phyloP scores from a whole-genome alignment of 1,284 basidiomycete genomes.

The Coniophora puteana region DNA sequence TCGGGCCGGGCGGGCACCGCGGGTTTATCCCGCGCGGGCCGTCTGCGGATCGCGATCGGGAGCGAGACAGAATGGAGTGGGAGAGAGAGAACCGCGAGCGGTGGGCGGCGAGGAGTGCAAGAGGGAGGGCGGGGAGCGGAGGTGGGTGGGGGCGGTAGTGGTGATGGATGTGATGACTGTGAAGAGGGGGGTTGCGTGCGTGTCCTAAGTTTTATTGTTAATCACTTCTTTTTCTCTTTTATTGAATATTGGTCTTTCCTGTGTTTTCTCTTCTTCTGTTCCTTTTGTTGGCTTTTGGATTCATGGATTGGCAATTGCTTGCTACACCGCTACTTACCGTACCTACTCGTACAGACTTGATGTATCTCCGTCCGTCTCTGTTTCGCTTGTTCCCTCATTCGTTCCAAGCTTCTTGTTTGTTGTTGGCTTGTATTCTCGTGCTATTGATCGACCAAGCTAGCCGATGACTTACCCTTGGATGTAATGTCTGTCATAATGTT shows the following conservation, averaged over 20 bases:
- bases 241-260: conserved; percentile 3
- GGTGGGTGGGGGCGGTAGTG: conserved; percentile 28
- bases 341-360: no score
- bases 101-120: conserved; percentile 22
- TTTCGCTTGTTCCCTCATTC: no score
- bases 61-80: conserved; percentile 35
- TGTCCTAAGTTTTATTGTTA: background rate
- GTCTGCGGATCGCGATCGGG: conserved; percentile 41
- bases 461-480: conserved; percentile 2
- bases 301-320: conserved; percentile 14
- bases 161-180: no score
- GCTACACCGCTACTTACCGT: no score
- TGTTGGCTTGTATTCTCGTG: conserved; percentile 6
- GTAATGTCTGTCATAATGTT: no score
- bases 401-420: no score
- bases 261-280: conserved; percentile 9
- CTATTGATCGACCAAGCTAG: background rate
- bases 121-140: conserved; percentile 28
- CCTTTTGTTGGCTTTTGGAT: conserved; percentile 29
- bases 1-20: no score
- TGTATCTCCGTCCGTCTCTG: no score
- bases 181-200: background rate
- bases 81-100: conserved; percentile 30
- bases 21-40: conserved; percentile 37
- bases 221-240: conserved; percentile 1